A percentile compares a stretch with the other conserved stretches of the same genome.
Evolutionary conservation across 352 stramenopile genomes (phyloP).

Genomic region (Nothophytophthora sp.): DNA sequence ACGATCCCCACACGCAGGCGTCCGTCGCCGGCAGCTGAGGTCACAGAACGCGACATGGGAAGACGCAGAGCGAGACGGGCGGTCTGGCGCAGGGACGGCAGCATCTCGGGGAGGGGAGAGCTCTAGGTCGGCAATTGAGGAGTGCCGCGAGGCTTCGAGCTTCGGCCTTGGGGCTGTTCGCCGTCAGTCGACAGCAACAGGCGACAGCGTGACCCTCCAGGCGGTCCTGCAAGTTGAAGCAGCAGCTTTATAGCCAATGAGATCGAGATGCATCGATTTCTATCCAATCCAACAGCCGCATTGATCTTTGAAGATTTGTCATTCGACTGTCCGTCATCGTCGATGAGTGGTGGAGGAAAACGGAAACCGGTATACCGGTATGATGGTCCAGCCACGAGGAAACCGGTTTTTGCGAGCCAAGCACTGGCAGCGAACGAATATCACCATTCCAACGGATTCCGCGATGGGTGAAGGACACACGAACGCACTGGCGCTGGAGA

Average conservation of each 20-base stretch:
- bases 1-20: conserved; percentile 67
- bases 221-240: conserved; percentile 18
- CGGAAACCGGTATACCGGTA: too few species aligned
- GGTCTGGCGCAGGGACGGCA: conserved; percentile 5
- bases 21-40: conserved; percentile 9
- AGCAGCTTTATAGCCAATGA: too few species aligned
- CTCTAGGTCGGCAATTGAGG: neutral
- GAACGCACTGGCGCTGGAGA: conserved; percentile 32
- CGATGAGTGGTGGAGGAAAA: conserved; percentile 14
- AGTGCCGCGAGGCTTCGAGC: conserved; percentile 2
- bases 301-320: too few species aligned
- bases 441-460: conserved; percentile 6
- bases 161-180: too few species aligned
- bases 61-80: conserved; percentile 4
- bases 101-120: conserved; percentile 1
- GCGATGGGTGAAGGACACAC: too few species aligned
- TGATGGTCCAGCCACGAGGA: neutral
- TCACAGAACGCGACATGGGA: conserved; percentile 14
- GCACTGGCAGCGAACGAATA: conserved; percentile 25
- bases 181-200: neutral
- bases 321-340: conserved; percentile 11
- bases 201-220: conserved; percentile 15
- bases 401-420: neutral
- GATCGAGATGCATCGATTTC: too few species aligned
- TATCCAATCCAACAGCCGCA: too few species aligned